These are phyloP conservation scores for Cymodocea nodosa DNA, from an alignment of 116 monocot species.

Conservation along the genomic window DNA sequence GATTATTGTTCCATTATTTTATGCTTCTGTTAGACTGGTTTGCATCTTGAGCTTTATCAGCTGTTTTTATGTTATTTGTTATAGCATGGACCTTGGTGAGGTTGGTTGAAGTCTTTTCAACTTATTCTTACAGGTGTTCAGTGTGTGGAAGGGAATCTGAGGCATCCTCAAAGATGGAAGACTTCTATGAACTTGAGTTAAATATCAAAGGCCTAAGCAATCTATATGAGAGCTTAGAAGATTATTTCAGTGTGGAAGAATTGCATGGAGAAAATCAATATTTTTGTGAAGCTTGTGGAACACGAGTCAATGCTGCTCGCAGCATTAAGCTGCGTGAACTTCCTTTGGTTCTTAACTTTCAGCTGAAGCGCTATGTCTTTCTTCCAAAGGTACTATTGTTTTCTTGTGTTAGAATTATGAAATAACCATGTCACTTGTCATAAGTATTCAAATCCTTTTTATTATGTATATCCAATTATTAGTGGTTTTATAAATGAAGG, in stretches of 20 bases:
- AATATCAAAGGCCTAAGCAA: conserved; percentile 78
- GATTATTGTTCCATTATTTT: too few species aligned
- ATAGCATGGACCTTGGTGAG: not conserved
- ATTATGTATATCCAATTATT: not conserved
- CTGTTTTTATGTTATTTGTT: not conserved
- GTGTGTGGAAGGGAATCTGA: conserved; percentile 89
- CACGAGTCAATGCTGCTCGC: conserved; percentile 81
- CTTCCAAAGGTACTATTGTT: conserved; percentile 59
- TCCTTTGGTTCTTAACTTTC: conserved; percentile 84
- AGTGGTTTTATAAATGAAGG: too few species aligned
- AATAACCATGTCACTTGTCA: not conserved
- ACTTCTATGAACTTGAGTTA: conserved; percentile 94
- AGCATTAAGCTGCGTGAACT: conserved; percentile 76
- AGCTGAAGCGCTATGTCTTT: conserved; percentile 91
- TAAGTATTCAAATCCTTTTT: not conserved
- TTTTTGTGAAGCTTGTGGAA: conserved; percentile 73
- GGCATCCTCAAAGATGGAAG: conserved; percentile 91
- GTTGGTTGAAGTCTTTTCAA: not conserved
- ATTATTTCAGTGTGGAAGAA: conserved; percentile 83
- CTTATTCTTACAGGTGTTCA: conserved; percentile 58
- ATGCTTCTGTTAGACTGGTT: too few species aligned
- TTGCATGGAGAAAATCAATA: conserved; percentile 95
- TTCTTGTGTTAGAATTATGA: conserved; percentile 1
- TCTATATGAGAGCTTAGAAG: conserved; percentile 76
- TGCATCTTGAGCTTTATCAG: too few species aligned